These are phyloP conservation scores for Fusarium odoratissimum DNA, from an alignment of 2,329 filamentous ascomycete species.

Conservation along the genomic window DNA sequence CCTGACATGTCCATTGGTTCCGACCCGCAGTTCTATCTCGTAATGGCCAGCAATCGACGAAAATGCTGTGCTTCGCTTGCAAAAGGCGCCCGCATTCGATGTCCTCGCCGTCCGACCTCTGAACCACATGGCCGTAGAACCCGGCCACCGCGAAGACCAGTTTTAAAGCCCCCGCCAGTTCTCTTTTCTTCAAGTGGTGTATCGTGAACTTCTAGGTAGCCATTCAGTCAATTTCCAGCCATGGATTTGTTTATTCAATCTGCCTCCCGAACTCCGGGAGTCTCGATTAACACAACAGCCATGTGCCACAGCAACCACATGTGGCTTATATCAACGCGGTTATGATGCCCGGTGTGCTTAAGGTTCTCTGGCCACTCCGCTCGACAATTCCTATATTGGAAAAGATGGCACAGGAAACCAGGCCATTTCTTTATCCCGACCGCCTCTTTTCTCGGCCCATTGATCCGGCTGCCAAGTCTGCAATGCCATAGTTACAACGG, in stretches of 20 bases:
- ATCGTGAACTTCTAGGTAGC: slow-evolving; percentile 8
- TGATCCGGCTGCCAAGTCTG: slow-evolving; percentile 43
- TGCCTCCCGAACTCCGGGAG: slow-evolving; percentile 8
- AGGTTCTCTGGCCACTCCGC: slow-evolving; percentile 20
- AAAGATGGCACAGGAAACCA: slow-evolving; percentile 13
- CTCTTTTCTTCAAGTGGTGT: background rate
- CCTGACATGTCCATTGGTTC: slow-evolving; percentile 32
- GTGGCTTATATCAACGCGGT: slow-evolving; percentile 24
- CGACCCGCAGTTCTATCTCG: slow-evolving; percentile 26
- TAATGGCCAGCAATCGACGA: slow-evolving; percentile 27
- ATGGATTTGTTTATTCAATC: slow-evolving; percentile 10
- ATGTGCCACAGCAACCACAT: slow-evolving; percentile 26
- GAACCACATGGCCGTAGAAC: slow-evolving; percentile 32
- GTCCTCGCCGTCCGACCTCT: slow-evolving; percentile 8
- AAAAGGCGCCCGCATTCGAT: slow-evolving; percentile 17
- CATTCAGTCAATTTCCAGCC: slow-evolving; percentile 5
- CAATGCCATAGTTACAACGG: slow-evolving; percentile 28
- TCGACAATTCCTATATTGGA: slow-evolving; percentile 25
- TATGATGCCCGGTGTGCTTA: slow-evolving; percentile 5
- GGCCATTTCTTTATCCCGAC: slow-evolving; percentile 18
- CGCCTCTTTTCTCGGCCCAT: slow-evolving; percentile 41
- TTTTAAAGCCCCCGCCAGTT: slow-evolving; percentile 1
- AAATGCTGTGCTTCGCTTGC: slow-evolving; percentile 30
- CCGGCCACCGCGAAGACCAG: slow-evolving; percentile 23
- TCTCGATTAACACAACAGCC: slow-evolving; percentile 17